phyloP scores from a whole-genome alignment of 495 filamentous ascomycete genomes.

The Aspergillus panamensis region DNA sequence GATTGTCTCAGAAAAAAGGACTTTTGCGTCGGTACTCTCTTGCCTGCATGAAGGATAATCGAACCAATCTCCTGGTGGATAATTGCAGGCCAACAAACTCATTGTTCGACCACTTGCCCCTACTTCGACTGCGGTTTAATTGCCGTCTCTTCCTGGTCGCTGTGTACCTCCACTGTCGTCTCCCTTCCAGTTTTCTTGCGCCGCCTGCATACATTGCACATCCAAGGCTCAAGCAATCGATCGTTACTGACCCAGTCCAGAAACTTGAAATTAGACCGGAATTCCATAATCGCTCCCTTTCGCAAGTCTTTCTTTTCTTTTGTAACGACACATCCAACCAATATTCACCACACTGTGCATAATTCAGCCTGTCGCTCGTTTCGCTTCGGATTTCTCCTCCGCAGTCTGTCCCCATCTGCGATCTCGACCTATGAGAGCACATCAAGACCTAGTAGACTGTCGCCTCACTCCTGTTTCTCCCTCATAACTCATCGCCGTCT shows the following conservation, averaged over 20 bases:
- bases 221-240: constrained; percentile 6
- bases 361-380: constrained; percentile 19
- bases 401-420: not conserved
- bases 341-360: constrained; percentile 2
- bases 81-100: constrained; percentile 37
- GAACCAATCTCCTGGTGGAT: constrained; percentile 20
- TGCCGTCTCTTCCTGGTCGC: constrained; percentile 14
- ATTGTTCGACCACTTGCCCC: constrained; percentile 31
- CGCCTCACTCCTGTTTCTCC: constrained; percentile 11
- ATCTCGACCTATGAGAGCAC: constrained; percentile 22
- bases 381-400: constrained; percentile 7
- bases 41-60: constrained; percentile 24
- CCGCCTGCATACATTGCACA: constrained; percentile 19
- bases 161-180: not conserved
- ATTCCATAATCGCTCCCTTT: not conserved
- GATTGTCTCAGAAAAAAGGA: constrained; percentile 22
- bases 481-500: constrained; percentile 10
- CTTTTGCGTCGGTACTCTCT: constrained; percentile 26
- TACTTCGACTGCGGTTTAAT: constrained; percentile 11
- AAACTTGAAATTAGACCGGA: constrained; percentile 8
- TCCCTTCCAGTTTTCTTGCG: constrained; percentile 10
- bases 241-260: constrained; percentile 17
- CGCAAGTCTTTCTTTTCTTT: constrained; percentile 8
- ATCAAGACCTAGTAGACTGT: constrained; percentile 14
- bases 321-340: not conserved